Percentiles rank a stretch among this genome's conserved stretches.
Evolutionary conservation across 2,329 filamentous ascomycete genomes (phyloP).

Genomic region (Colletotrichum chrysophilum): DNA sequence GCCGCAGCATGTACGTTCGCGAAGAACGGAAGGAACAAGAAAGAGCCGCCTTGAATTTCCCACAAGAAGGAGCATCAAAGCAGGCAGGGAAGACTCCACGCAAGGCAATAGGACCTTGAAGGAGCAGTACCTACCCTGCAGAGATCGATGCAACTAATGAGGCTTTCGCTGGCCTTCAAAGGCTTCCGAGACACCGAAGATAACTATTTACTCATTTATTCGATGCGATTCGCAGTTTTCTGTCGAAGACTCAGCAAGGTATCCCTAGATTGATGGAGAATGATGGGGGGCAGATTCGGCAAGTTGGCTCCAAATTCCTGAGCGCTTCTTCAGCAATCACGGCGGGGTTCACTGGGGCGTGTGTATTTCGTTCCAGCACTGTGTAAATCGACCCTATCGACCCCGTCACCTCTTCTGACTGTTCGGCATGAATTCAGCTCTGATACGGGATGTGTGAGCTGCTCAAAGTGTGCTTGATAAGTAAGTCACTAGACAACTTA

Average conservation of each 20-base stretch:
- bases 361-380: neutral
- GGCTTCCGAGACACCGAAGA: neutral
- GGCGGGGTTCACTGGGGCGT: neutral
- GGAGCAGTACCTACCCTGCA: neutral
- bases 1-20: neutral
- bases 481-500: neutral
- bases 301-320: neutral
- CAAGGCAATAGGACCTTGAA: neutral
- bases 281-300: neutral
- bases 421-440: fast-evolving
- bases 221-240: neutral
- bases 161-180: neutral
- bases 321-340: neutral
- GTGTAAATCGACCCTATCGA: neutral
- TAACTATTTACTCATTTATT: neutral
- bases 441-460: neutral
- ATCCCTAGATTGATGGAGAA: neutral
- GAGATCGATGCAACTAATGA: neutral
- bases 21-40: neutral
- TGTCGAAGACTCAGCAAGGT: neutral
- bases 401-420: neutral
- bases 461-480: neutral
- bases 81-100: neutral
- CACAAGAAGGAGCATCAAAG: neutral
- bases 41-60: neutral